Evolutionary conservation across 805 yeast species (phyloP), one percentile per base, ranked within the genome.

Genomic region (Nakazawaea ambrosiae): DNA sequence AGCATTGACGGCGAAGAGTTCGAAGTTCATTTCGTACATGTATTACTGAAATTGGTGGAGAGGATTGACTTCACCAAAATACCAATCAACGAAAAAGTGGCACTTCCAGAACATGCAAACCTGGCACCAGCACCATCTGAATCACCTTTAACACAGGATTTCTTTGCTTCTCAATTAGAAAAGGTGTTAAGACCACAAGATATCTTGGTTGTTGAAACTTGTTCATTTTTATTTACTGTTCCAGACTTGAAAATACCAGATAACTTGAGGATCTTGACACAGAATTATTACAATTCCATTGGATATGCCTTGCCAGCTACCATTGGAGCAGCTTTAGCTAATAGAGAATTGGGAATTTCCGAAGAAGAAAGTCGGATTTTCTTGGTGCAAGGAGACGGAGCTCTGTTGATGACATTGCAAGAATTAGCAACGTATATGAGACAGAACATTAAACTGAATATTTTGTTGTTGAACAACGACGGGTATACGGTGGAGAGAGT

Each of bases 321-420:
- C 1, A 51, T 71, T 10, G 78, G 78, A 3, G 68, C 65, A 1
- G 49, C 64, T 7, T 40, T 70, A 31, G 77, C 73, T 0, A 49
- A 60, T 25, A 58, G 57, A 28, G 77, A 72, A 41, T 50, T 61
- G 36, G 58, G 60, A 2, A 20, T 47, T 16, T 11, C 14, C 5
- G 37, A 39, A 25, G 23, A 31, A 7, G 54, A 55, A 2, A 58
- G 70, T 17, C 55, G 69, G 39, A 64, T 70, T 3, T 41, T 68
- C 16, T 55, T 69, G 10, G 49, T 71, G 8, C 71, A 69, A 50
- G 77, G 77, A n/a, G 77, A 72, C 46, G 77, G 77, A 0, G 66
- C 76, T 3, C 75, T 75, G 1, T 75, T 72, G 52, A 72, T 71
- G 76, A 65, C 73, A 2, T 47, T 66, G 30, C 77, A 71, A 49